Evolutionary conservation across 306 rosid genomes (phyloP), one percentile per base, ranked within the genome.

Genomic region (Medicago lupulina): DNA sequence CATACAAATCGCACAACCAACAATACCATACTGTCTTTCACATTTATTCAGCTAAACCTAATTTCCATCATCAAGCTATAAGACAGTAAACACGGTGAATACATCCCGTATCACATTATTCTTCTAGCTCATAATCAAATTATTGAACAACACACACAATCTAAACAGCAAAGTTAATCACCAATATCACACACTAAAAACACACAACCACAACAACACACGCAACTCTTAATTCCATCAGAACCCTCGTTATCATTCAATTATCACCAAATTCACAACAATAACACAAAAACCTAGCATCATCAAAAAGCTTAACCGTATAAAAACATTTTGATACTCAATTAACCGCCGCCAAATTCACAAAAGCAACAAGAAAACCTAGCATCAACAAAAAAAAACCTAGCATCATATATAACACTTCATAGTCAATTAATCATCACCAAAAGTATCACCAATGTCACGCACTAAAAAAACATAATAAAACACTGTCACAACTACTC

Each of bases 251-350:
- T 73, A 64, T 55, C 31, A 55, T 18, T 19, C 0, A 55, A 54
- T 28, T 68, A 81, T 55, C 54, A 84, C 28, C 34, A 73, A 62
- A 39, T 51, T 40, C 58, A 9, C 46, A 54, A 40, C 60, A 21
- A 55, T 6, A 4, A 23, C 31, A 34, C 38, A 15, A 23, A 19
- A 9, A 62, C 6, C 23, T 34, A n/a, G 7, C 61, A 60, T 13
- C 15, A 34, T n/a, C 15, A 3, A 31, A 64, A 64, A 38, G 18
- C 49, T n/a, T 12, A 70, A 68, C 49, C 12, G 12, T 11, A 34
- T 23, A 4, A 34, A 31, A 34, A 5, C 38, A 5, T 1, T 28
- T 28, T 28, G 4, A 28, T 28, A 28, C 31, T 28, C 31, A 28
- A 28, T 28, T 28, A 28, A 28, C 31, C 31, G 4, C 3, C 31